Conservation (phyloP, 139 green algal species). For the Chlorella vulgaris region DNA sequence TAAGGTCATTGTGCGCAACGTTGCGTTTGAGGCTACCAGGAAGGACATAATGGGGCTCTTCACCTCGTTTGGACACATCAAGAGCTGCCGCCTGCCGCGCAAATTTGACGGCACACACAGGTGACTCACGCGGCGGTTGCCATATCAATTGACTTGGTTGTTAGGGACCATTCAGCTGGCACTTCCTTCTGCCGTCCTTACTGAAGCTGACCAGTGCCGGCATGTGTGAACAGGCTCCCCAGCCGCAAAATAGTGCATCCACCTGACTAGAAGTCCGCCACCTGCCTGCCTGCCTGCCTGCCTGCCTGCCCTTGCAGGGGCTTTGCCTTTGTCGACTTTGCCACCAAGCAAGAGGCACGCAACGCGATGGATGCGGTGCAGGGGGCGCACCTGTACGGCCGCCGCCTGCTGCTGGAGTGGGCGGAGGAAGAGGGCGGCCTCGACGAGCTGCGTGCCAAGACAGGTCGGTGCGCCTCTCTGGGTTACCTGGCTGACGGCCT, state of each 20-base stretch:
- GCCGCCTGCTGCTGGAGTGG: slow-evolving; percentile 89
- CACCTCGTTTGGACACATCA: slow-evolving; percentile 92
- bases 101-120: slow-evolving; percentile 98
- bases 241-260: no score
- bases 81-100: slow-evolving; percentile 91
- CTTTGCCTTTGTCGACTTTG: slow-evolving; percentile 94
- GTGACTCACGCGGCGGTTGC: slow-evolving; percentile 33
- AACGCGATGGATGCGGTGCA: slow-evolving; percentile 66
- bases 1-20: slow-evolving; percentile 97
- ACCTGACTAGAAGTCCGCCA: no score
- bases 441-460: slow-evolving; percentile 81
- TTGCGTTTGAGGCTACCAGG: slow-evolving; percentile 96
- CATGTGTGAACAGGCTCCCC: no score
- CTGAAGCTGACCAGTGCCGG: no score
- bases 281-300: no score
- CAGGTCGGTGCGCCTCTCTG: slow-evolving; percentile 39
- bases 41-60: slow-evolving; percentile 93
- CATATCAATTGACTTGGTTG: no score
- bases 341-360: slow-evolving; percentile 74
- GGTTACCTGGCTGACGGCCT: neutral
- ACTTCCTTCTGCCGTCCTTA: no score
- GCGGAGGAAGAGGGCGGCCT: slow-evolving; percentile 79
- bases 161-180: no score
- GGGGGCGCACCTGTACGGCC: slow-evolving; percentile 92
- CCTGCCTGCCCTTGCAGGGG: no score